A percentile compares a stretch with the other conserved stretches of the same genome.
phyloP scores from a whole-genome alignment of 495 filamentous ascomycete genomes.

The Neurospora sp. region DNA sequence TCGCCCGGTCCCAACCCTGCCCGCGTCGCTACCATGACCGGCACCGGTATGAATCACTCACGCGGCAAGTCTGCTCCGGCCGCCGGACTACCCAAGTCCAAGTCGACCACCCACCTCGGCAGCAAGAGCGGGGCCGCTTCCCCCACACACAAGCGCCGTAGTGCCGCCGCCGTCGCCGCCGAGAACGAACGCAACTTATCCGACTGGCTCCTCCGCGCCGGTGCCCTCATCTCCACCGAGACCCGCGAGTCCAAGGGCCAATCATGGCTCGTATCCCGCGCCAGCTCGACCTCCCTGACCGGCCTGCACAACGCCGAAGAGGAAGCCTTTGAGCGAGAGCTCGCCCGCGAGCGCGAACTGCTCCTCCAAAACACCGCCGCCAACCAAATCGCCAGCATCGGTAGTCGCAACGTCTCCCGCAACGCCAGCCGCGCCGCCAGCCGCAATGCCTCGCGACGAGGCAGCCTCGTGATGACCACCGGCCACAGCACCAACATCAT shows the following conservation, averaged over 20 bases:
- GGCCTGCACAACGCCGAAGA: slow-evolving; percentile 40
- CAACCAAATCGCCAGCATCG: neutral
- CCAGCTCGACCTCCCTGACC: slow-evolving; percentile 58
- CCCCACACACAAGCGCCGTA: slow-evolving; percentile 14
- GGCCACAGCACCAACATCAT: slow-evolving; percentile 18
- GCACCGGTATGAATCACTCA: slow-evolving; percentile 10
- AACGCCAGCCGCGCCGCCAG: slow-evolving; percentile 2
- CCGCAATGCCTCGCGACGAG: slow-evolving; percentile 24
- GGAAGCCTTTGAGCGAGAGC: slow-evolving; percentile 32
- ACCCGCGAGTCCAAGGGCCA: slow-evolving; percentile 71
- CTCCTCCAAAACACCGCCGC: neutral
- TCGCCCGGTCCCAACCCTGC: slow-evolving; percentile 29
- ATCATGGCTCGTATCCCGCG: slow-evolving; percentile 63
- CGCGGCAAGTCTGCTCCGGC: slow-evolving; percentile 21
- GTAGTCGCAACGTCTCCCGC: neutral
- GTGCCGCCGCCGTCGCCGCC: neutral
- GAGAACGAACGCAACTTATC: slow-evolving; percentile 34
- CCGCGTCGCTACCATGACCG: slow-evolving; percentile 23
- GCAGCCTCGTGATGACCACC: slow-evolving; percentile 15
- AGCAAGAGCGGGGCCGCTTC: slow-evolving; percentile 7
- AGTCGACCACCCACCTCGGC: slow-evolving; percentile 35
- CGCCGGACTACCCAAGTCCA: slow-evolving; percentile 30
- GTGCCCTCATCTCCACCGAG: slow-evolving; percentile 57
- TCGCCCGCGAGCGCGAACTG: slow-evolving; percentile 27
- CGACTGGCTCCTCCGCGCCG: slow-evolving; percentile 69